These are phyloP conservation scores for Geosmithia morbida DNA, from an alignment of 2,329 filamentous ascomycete genomes.

Conservation along the genomic window DNA sequence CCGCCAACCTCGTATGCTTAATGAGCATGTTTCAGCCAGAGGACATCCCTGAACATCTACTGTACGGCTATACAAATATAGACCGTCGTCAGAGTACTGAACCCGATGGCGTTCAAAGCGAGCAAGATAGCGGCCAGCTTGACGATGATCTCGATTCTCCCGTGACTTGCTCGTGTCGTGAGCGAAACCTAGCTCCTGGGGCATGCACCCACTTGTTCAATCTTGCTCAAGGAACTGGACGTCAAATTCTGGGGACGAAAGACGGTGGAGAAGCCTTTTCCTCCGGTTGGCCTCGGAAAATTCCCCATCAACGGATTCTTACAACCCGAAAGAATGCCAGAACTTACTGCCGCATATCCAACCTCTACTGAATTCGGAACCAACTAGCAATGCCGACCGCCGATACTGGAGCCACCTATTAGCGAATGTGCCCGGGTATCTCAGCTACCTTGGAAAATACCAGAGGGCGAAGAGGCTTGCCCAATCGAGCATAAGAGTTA, in stretches of 20 bases:
- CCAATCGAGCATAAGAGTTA: neutral
- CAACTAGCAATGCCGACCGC: neutral
- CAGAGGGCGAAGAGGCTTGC: neutral
- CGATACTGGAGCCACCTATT: neutral
- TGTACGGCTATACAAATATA: neutral
- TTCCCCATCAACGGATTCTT: neutral
- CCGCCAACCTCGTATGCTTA: slow-evolving; percentile 26
- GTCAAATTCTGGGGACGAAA: neutral
- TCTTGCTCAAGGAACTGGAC: slow-evolving; percentile 5
- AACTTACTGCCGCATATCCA: slow-evolving; percentile 2
- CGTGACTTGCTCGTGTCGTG: slow-evolving; percentile 1
- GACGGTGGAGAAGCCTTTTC: neutral
- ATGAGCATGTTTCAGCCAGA: slow-evolving; percentile 31
- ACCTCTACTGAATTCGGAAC: neutral
- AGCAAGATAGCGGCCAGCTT: neutral
- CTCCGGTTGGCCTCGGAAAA: neutral
- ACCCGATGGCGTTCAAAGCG: neutral
- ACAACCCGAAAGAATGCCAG: slow-evolving; percentile 1
- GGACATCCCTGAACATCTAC: slow-evolving; percentile 17
- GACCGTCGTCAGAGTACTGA: too few relatives aligned
- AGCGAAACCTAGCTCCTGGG: neutral
- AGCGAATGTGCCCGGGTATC: neutral
- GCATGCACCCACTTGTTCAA: slow-evolving; percentile 3
- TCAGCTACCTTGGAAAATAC: neutral
- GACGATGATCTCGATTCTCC: neutral